Conservation (phyloP, 768 basidiomycete genomes). For the Mycena capillaripes region DNA sequence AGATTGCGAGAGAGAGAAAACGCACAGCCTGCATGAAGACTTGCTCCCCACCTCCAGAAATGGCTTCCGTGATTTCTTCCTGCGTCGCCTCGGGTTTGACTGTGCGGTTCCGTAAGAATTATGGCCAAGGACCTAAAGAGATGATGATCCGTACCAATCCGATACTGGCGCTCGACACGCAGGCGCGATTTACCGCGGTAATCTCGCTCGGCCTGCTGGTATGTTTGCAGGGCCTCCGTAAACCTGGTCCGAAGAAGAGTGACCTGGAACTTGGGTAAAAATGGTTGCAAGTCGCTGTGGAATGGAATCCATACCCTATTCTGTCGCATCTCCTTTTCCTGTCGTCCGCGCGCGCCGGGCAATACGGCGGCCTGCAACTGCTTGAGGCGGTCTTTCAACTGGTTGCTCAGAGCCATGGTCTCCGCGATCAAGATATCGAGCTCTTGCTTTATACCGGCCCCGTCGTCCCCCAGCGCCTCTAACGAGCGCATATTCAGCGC, state of each 20-base stretch:
- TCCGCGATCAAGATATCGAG: conserved; percentile 72
- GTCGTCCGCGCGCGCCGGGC: conserved; percentile 39
- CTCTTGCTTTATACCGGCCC: conserved; percentile 37
- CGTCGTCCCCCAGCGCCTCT: conserved; percentile 51
- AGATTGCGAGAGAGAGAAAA: background rate
- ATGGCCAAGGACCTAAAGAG: background rate
- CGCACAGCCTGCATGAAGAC: conserved; percentile 85
- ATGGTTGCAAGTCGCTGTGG: background rate
- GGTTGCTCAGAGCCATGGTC: conserved; percentile 70
- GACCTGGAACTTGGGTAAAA: conserved; percentile 54
- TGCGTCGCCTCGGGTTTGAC: conserved; percentile 91
- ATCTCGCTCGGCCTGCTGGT: conserved; percentile 83
- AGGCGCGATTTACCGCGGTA: conserved; percentile 74
- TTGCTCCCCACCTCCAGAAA: conserved; percentile 74
- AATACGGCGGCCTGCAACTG: conserved; percentile 58
- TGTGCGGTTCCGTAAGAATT: conserved; percentile 41
- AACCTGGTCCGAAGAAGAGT: conserved; percentile 77
- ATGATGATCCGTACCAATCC: conserved; percentile 68
- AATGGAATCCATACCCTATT: conserved; percentile 41
- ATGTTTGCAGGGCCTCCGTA: conserved; percentile 81
- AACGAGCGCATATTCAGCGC: conserved; percentile 55
- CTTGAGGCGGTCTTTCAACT: conserved; percentile 72
- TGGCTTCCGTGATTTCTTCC: conserved; percentile 80
- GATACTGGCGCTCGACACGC: conserved; percentile 81
- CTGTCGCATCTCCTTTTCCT: conserved; percentile 54